Evolutionary conservation across 1,284 basidiomycete genomes (phyloP).

Genomic region (Anthracocystis panici-leucophaei): DNA sequence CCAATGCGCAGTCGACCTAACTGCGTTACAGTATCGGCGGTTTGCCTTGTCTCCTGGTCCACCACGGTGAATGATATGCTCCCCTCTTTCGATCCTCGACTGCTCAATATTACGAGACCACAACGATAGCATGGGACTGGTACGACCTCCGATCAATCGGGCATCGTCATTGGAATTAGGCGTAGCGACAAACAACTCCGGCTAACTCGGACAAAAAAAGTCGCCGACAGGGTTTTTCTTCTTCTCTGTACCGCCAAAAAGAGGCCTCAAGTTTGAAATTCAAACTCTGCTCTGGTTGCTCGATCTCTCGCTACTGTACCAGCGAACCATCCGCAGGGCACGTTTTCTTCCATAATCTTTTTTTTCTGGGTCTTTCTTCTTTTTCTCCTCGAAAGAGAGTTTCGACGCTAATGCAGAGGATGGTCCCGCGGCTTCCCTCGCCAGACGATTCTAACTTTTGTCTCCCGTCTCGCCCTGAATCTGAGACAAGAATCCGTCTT

Average conservation of each 20-base stretch:
- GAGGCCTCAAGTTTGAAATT: too few species aligned
- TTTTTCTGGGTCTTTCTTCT: constrained; percentile 7
- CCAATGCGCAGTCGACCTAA: too few species aligned
- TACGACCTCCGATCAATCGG: neutral
- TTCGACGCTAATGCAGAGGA: constrained; percentile 4
- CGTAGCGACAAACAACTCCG: neutral
- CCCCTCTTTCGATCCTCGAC: too few species aligned
- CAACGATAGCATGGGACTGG: neutral
- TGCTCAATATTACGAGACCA: neutral
- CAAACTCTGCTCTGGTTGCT: neutral
- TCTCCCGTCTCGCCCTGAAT: neutral
- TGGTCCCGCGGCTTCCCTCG: neutral
- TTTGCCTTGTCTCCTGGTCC: too few species aligned
- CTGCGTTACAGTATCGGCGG: too few species aligned
- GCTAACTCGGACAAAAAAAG: constrained; percentile 4
- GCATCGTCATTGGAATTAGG: neutral
- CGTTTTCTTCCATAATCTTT: neutral
- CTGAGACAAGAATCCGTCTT: constrained; percentile 9
- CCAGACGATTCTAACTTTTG: neutral
- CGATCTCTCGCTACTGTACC: constrained; percentile 16
- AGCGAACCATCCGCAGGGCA: neutral
- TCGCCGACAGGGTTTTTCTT: neutral
- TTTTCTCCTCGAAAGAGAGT: neutral
- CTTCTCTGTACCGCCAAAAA: too few species aligned
- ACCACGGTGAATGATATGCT: too few species aligned